Evolutionary conservation across 352 stramenopile genomes (phyloP), one percentile per base, ranked within the genome.

Genomic region (Globisporangium mamillatum): DNA sequence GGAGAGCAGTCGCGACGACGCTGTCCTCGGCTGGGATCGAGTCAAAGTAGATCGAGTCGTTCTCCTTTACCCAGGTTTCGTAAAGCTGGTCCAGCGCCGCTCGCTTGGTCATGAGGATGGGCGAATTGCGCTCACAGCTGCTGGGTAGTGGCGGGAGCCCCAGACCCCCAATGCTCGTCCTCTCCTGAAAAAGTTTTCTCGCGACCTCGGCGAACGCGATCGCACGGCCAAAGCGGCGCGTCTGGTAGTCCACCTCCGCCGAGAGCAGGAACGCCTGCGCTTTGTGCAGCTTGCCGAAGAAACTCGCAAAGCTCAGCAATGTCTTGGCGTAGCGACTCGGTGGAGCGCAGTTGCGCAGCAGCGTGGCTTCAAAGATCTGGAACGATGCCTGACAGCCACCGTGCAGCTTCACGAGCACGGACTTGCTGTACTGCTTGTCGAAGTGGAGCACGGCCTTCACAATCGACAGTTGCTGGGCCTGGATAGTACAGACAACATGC

Each of bases 381-480:
- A 69, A 81, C 7, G 68, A 54, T 6, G 68, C 59, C 34, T 70
- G 72, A 16, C 67, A 75, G n/a, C 65, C 54, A 3, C 71, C 46
- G 55, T 84, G 77, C 18, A 84, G 75, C 59, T 81, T 84, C 24
- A 79, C 67, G 5, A 84, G 64, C 32, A 78, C 66, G 0, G 68
- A 70, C 34, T 70, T 67, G 46, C 66, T 77, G 64, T 73, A 81
- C 2, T 65, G 64, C 25, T 65, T 69, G n/a, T 77, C 70, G 16
- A 67, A 69, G 63, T 75, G 65, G 5, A 82, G 52, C 1, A 72
- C 61, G 1, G 75, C 73, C 24, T 78, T 79, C 29, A 81, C 69
- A 46, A 84, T 78, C 8, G 77, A 75, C 16, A 84, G 67, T 25
- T 84, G 77, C 22, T 84, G 75, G 0, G 77, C 75, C 77, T 79